A percentile compares a stretch with the other conserved stretches of the same genome.
Evolutionary conservation across 78 protist genomes (phyloP).

Genomic region (Dictyostelium purpureum): DNA sequence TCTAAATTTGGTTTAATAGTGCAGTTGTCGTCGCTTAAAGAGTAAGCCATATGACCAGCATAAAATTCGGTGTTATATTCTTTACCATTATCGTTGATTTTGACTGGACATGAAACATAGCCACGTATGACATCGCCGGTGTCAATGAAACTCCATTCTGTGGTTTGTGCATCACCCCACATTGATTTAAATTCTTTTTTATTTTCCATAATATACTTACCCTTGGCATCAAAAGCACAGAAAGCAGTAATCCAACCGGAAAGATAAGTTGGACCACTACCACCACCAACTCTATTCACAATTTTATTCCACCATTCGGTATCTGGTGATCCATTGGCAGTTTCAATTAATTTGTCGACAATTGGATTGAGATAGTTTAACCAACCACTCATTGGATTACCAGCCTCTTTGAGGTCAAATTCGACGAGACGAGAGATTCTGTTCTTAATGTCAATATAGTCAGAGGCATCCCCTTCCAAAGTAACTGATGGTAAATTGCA

Average conservation of each 20-base stretch:
- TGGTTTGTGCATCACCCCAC: neutral
- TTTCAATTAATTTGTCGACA: conserved; percentile 24
- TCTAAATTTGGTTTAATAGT: conserved; percentile 18
- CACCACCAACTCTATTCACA: conserved; percentile 30
- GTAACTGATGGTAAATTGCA: conserved; percentile 81
- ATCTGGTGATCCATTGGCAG: conserved; percentile 37
- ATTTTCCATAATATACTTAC: conserved; percentile 35
- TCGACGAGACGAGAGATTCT: conserved; percentile 8
- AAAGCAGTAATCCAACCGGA: conserved; percentile 81
- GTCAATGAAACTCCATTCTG: conserved; percentile 1
- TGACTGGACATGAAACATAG: neutral
- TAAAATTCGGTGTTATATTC: neutral
- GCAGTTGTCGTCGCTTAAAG: neutral
- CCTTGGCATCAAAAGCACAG: conserved; percentile 45
- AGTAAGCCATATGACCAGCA: conserved; percentile 3
- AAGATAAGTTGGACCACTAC: conserved; percentile 52
- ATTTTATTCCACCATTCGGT: conserved; percentile 60
- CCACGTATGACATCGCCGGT: neutral
- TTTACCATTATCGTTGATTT: conserved; percentile 27
- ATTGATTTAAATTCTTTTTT: neutral
- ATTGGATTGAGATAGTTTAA: conserved; percentile 17
- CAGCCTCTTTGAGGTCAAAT: conserved; percentile 17
- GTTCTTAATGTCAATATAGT: conserved; percentile 24
- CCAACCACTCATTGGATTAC: conserved; percentile 37
- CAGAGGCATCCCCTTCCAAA: conserved; percentile 21